A percentile compares a stretch with the other conserved stretches of the same genome.
Evolutionary conservation across 352 stramenopile species (phyloP).

Genomic region (Phytophthora sansomeana): DNA sequence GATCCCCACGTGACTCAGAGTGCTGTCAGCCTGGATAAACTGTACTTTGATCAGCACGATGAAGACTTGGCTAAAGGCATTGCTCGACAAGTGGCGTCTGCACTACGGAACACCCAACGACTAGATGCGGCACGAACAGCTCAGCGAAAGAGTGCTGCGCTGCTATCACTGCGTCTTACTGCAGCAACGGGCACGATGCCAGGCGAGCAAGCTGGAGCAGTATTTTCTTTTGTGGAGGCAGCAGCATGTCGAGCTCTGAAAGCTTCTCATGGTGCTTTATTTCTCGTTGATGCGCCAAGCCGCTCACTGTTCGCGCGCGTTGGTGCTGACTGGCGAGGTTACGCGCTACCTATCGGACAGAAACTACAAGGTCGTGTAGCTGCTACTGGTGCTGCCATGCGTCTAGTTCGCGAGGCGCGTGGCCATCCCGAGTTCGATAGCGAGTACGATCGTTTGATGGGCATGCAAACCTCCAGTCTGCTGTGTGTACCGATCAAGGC

Average conservation of each 20-base stretch:
- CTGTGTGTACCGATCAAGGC: conserved; percentile 81
- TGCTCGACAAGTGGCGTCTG: conserved; percentile 72
- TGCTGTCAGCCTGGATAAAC: conserved; percentile 46
- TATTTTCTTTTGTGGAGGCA: conserved; percentile 42
- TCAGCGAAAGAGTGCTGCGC: conserved; percentile 68
- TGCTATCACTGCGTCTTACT: conserved; percentile 51
- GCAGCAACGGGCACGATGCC: conserved; percentile 41
- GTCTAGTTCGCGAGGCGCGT: conserved; percentile 58
- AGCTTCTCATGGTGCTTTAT: conserved; percentile 66
- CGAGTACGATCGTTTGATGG: conserved; percentile 68
- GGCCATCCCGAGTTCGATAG: conserved; percentile 73
- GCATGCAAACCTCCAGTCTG: conserved; percentile 69
- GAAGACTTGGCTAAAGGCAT: conserved; percentile 72
- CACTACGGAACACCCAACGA: conserved; percentile 72
- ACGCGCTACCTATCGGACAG: conserved; percentile 69
- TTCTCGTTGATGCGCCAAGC: conserved; percentile 80
- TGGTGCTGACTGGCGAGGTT: conserved; percentile 72
- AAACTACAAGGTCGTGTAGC: conserved; percentile 79
- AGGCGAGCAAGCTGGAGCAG: conserved; percentile 38
- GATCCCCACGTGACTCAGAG: background rate
- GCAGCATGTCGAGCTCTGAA: conserved; percentile 35
- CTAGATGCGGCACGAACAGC: conserved; percentile 64
- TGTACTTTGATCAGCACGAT: conserved; percentile 78
- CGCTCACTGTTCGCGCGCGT: conserved; percentile 75
- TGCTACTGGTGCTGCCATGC: conserved; percentile 61